Evolutionary conservation across 495 filamentous ascomycete genomes (phyloP).

Genomic region (Pyrenula massariospora): DNA sequence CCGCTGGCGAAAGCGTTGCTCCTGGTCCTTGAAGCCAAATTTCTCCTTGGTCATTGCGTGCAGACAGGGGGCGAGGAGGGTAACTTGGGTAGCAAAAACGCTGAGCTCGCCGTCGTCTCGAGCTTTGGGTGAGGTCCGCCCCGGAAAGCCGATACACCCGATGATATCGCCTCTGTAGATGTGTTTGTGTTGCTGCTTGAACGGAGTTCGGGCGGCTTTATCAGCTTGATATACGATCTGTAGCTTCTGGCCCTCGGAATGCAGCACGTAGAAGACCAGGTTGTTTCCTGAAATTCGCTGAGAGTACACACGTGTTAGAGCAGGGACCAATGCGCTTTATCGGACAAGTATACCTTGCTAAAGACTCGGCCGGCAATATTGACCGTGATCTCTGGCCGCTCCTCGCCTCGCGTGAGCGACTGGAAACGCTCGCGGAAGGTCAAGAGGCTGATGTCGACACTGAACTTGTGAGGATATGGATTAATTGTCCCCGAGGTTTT

Average conservation of each 20-base stretch:
- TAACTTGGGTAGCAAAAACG: slow-evolving; percentile 79
- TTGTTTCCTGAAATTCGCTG: slow-evolving; percentile 76
- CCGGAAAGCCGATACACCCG: slow-evolving; percentile 78
- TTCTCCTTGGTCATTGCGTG: slow-evolving; percentile 86
- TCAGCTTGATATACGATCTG: slow-evolving; percentile 89
- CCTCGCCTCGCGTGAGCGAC: slow-evolving; percentile 61
- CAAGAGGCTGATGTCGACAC: slow-evolving; percentile 50
- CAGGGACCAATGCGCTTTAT: no score
- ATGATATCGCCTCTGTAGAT: slow-evolving; percentile 86
- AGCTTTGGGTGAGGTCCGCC: slow-evolving; percentile 82
- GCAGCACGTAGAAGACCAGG: slow-evolving; percentile 88
- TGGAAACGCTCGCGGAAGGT: slow-evolving; percentile 53
- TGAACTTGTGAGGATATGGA: slow-evolving; percentile 80
- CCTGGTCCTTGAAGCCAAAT: slow-evolving; percentile 89
- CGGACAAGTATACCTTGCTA: slow-evolving; percentile 59
- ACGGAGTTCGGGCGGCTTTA: slow-evolving; percentile 48
- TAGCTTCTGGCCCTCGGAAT: slow-evolving; percentile 68
- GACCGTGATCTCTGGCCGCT: slow-evolving; percentile 45
- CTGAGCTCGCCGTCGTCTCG: slow-evolving; percentile 78
- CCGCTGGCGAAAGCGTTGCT: slow-evolving; percentile 80
- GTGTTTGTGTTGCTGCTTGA: slow-evolving; percentile 79
- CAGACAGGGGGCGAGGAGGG: slow-evolving; percentile 83
- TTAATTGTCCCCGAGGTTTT: slow-evolving; percentile 53
- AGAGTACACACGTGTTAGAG: slow-evolving; percentile 86
- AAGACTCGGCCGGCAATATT: slow-evolving; percentile 63